Percentiles rank a stretch among this genome's conserved stretches.
Evolutionary conservation across 2,329 filamentous ascomycete species (phyloP).

Genomic region (Rhynchosporium secalis): DNA sequence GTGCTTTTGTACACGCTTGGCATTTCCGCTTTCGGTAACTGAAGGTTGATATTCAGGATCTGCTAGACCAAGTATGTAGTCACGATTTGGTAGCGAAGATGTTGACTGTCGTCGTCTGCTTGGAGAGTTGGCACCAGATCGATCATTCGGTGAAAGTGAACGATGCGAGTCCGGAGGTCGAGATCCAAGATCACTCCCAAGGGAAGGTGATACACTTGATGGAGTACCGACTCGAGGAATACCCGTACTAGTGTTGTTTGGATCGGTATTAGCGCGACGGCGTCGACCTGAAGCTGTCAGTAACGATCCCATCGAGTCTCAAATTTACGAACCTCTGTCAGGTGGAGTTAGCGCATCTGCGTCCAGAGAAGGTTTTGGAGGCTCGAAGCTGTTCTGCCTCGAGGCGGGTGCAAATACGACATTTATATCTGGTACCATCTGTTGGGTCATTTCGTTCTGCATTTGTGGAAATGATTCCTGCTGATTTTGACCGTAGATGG

Average conservation of each 20-base stretch:
- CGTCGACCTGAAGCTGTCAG: conserved; percentile 38
- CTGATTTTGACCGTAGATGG: conserved; percentile 50
- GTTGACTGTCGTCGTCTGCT: conserved; percentile 60
- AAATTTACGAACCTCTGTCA: conserved; percentile 55
- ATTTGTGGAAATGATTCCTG: conserved; percentile 50
- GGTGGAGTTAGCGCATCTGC: conserved; percentile 84
- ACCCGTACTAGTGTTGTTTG: conserved; percentile 35
- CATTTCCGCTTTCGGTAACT: conserved; percentile 54
- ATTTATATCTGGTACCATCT: conserved; percentile 90
- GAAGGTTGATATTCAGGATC: conserved; percentile 80
- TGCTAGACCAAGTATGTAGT: conserved; percentile 86
- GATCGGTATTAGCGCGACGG: conserved; percentile 41
- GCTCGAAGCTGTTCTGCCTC: conserved; percentile 64
- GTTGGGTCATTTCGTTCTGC: conserved; percentile 63
- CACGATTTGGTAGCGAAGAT: conserved; percentile 57
- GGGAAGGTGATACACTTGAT: conserved; percentile 55
- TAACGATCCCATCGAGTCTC: conserved; percentile 10
- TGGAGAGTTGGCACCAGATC: conserved; percentile 49
- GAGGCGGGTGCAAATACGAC: conserved; percentile 86
- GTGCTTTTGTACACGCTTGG: conserved; percentile 93
- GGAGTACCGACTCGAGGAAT: conserved; percentile 53
- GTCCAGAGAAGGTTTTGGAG: conserved; percentile 61
- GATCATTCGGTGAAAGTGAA: conserved; percentile 60
- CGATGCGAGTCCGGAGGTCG: conserved; percentile 49
- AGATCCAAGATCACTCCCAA: conserved; percentile 50